Evolutionary conservation across 768 basidiomycete species (phyloP).

Genomic region (Agaricus sinodeliciosus): DNA sequence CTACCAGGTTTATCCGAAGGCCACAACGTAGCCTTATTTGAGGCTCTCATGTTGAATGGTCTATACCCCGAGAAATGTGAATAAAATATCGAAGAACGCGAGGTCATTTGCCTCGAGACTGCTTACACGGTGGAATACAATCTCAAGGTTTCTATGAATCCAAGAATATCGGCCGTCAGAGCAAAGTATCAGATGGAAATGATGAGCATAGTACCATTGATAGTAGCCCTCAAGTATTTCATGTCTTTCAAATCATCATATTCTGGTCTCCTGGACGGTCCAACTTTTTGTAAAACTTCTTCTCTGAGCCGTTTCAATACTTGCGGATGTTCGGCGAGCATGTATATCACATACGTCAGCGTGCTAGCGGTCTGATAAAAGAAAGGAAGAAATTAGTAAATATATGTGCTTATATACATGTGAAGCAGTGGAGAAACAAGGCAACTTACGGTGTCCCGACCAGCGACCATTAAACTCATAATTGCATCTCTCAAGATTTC

Average conservation of each 20-base stretch:
- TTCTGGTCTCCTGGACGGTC: constrained; percentile 25
- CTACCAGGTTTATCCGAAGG: constrained; percentile 11
- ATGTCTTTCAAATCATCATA: constrained; percentile 36
- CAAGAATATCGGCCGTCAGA: background rate
- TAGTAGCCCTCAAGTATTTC: constrained; percentile 37
- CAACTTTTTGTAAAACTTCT: constrained; percentile 34
- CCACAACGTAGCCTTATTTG: constrained; percentile 15
- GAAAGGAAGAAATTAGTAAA: background rate
- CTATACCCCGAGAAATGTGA: background rate
- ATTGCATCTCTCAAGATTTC: constrained; percentile 33
- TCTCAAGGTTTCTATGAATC: constrained; percentile 14
- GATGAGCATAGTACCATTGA: constrained; percentile 27
- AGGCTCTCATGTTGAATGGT: constrained; percentile 9
- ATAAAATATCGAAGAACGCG: background rate
- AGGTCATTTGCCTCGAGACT: background rate
- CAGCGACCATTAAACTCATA: constrained; percentile 37
- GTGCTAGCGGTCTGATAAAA: constrained; percentile 32
- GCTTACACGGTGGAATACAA: constrained; percentile 17
- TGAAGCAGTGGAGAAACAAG: background rate
- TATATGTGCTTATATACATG: background rate
- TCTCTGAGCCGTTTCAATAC: constrained; percentile 32
- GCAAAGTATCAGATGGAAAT: constrained; percentile 1
- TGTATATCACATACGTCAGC: constrained; percentile 38
- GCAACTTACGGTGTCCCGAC: constrained; percentile 32
- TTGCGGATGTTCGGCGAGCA: constrained; percentile 38